Percentiles rank a stretch among this genome's conserved stretches.
phyloP scores from a whole-genome alignment of 2,329 filamentous ascomycete genomes.

The Cytospora schulzeri region DNA sequence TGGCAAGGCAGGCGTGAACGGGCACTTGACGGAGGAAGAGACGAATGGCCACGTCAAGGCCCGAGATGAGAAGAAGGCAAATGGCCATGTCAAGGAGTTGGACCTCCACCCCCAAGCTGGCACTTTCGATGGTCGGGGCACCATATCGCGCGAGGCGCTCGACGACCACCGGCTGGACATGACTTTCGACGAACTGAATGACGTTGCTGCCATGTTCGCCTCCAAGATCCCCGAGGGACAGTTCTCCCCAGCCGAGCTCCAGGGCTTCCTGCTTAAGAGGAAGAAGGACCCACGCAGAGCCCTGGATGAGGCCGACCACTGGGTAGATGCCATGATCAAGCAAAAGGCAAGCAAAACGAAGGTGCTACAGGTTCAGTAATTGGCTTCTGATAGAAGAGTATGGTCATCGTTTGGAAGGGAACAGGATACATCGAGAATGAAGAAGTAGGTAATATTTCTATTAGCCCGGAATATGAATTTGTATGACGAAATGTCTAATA shows the following conservation, averaged over 20 bases:
- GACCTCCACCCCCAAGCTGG: background rate
- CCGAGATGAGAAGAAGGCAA: constrained; percentile 4
- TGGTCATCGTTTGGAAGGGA: background rate
- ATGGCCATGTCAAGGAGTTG: constrained; percentile 1
- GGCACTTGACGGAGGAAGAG: background rate
- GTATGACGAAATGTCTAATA: background rate
- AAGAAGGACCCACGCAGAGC: constrained; percentile 61
- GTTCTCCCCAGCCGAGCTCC: constrained; percentile 64
- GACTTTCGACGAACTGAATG: constrained; percentile 43
- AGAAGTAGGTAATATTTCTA: background rate
- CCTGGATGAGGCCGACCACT: constrained; percentile 52
- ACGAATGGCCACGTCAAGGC: background rate
- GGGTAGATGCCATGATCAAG: constrained; percentile 54
- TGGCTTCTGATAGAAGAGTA: background rate
- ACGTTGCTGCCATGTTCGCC: constrained; percentile 53
- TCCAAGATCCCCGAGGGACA: constrained; percentile 52
- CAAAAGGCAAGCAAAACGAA: constrained; percentile 55
- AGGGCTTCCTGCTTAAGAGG: constrained; percentile 64
- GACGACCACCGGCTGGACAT: constrained; percentile 34
- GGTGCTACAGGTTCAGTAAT: constrained; percentile 50
- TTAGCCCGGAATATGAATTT: background rate
- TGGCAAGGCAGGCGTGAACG: background rate
- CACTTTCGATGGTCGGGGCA: background rate
- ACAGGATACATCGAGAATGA: background rate
- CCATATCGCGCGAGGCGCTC: constrained; percentile 21